A percentile compares a stretch with the other conserved stretches of the same genome.
These are phyloP conservation scores for Schwanniomyces pseudopolymorphus DNA, from an alignment of 805 yeast species.

Conservation along the genomic window DNA sequence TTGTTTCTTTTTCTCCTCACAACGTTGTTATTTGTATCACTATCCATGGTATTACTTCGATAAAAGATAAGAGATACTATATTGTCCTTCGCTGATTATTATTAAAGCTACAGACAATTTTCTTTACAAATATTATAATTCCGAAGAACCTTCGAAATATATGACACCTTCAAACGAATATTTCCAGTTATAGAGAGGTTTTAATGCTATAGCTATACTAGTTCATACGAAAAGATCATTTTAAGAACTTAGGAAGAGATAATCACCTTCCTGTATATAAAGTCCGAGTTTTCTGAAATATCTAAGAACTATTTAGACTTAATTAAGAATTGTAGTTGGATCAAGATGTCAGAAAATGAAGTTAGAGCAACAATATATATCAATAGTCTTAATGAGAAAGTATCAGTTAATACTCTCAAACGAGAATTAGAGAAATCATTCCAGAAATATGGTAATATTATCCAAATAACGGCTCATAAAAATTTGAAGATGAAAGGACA, in stretches of 20 bases:
- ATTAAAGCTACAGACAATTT: not conserved
- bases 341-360: not conserved
- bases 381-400: conserved; percentile 70
- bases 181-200: no score
- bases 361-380: conserved; percentile 51
- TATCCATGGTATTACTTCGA: not conserved
- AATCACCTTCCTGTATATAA: not conserved
- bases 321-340: not conserved
- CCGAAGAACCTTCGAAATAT: no score
- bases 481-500: conserved; percentile 76
- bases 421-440: conserved; percentile 43
- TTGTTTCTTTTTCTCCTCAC: conserved; percentile 24
- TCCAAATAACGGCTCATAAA: conserved; percentile 55
- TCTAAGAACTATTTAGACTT: not conserved
- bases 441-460: conserved; percentile 44
- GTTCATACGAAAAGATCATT: no score
- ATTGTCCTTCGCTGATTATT: not conserved
- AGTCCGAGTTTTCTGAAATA: no score
- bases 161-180: no score
- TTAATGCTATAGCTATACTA: no score
- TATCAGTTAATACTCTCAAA: conserved; percentile 52
- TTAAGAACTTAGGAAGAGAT: no score
- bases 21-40: not conserved
- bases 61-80: not conserved
- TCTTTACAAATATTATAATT: not conserved